Base-by-base conservation (phyloP, 176 grass and related monocot species). In the Zizania latifolia region DNA sequence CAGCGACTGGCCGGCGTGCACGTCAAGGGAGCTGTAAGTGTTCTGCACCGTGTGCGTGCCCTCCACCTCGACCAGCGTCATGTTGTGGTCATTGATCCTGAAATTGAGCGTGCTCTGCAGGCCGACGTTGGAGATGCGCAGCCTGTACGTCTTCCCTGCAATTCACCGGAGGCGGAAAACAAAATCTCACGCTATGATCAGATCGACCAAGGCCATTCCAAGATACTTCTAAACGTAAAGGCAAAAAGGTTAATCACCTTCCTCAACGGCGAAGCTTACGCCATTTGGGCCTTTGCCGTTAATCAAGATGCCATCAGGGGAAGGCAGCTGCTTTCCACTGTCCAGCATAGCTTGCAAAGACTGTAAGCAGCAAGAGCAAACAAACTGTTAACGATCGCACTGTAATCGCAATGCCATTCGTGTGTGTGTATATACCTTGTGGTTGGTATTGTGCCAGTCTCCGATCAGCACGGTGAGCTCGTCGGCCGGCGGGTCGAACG, bases 1-100 rank as follows among this genome's bases (percentile, higher is more conserved):
- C 22, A 93, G 54, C 14, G 94, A 97, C 70, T 97, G 94, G 11
- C 94, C 90, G 11, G 71, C 60, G 51, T 97, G 90, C 22, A 97
- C 78, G 74, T 97, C 88, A 45, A 97, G 29, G 17, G 94, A 92
- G 46, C 53, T 54, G 66, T 93, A 97, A 0, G 46, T 17, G 82
- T 84, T 97, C 74, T 97, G 90, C 26, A 97, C 43, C 14, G 94
- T 97, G 81, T 93, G 90, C 1, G 81, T 97, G 37, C 94, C 90
- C 60, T 97, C 94, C 29, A 89, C 85, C 84, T 97, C 94, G 4
- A 93, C 88, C 15, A 97, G 84, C 28, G 77, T 87, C 86, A 97
- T 66, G 39, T 67, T 60, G 71, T 97, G 94, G 4, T 32, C 84
- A 8, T 91, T 66, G 63, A 97, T 81, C 65, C 55, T 76, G 21